phyloP scores from a whole-genome alignment of 2,329 filamentous ascomycete genomes.

The Sporothrix humicola region DNA sequence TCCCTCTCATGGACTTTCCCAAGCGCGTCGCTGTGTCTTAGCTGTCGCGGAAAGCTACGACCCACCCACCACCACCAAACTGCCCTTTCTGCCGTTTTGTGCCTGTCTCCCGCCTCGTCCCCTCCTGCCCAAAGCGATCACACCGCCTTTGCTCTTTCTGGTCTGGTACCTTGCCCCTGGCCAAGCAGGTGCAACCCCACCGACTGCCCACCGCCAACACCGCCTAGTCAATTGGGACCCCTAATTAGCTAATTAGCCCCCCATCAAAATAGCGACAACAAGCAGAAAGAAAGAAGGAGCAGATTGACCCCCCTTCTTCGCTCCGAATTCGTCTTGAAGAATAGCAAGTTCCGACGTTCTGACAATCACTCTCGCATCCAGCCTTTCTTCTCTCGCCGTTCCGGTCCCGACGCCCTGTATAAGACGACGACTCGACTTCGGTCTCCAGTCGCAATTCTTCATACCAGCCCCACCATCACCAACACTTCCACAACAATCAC shows the following conservation, averaged over 20 bases:
- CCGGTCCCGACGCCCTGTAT: constrained; percentile 12
- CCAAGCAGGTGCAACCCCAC: constrained; percentile 10
- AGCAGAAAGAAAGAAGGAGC: not conserved
- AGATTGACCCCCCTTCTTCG: not conserved
- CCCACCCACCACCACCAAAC: not conserved
- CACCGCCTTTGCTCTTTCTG: constrained; percentile 30
- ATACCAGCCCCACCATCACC: too few relatives aligned
- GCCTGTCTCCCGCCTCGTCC: not conserved
- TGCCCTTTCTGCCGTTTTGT: constrained; percentile 14
- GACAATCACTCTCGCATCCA: not conserved
- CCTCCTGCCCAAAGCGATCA: constrained; percentile 14
- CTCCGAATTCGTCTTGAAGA: constrained; percentile 20
- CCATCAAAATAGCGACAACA: not conserved
- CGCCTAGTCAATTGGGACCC: constrained; percentile 10
- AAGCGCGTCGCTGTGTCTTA: constrained; percentile 32
- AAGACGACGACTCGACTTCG: not conserved
- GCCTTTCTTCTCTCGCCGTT: not conserved
- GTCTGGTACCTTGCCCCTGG: not conserved
- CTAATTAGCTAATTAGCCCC: not conserved
- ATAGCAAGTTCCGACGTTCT: not conserved
- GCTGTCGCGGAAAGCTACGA: constrained; percentile 22
- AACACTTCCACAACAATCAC: too few relatives aligned
- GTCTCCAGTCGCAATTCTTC: too few relatives aligned
- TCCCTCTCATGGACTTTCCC: too few relatives aligned
- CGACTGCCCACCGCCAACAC: constrained; percentile 2